Evolutionary conservation across 768 basidiomycete species (phyloP).

Genomic region (Tulasnella sp.): DNA sequence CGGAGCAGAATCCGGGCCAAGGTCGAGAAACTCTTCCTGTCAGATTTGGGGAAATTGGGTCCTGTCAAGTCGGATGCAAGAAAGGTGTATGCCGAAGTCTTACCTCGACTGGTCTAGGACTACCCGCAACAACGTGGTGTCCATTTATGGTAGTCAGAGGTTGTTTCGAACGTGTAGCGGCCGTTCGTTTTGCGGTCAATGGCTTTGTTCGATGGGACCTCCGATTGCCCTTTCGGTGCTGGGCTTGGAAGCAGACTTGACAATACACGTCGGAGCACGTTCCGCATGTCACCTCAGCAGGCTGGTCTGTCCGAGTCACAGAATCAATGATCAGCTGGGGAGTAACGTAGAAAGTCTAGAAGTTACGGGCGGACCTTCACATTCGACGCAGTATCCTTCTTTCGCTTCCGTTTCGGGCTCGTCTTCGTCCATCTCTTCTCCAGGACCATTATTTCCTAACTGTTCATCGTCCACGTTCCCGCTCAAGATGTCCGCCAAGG

Average conservation of each 20-base stretch:
- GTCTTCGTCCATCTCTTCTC: constrained; percentile 29
- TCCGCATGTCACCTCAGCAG: constrained; percentile 69
- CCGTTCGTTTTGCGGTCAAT: constrained; percentile 36
- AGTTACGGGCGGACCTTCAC: constrained; percentile 59
- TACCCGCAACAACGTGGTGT: constrained; percentile 27
- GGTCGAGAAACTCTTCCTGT: not conserved
- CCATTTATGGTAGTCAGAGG: constrained; percentile 33
- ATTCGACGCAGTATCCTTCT: constrained; percentile 59
- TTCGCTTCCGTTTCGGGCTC: constrained; percentile 26
- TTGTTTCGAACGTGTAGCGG: not conserved
- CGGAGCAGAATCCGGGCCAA: not conserved
- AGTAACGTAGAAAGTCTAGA: not conserved
- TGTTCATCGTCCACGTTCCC: constrained; percentile 11
- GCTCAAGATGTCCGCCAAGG: constrained; percentile 24
- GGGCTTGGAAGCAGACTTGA: constrained; percentile 80
- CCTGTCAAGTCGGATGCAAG: not conserved
- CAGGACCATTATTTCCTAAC: not conserved
- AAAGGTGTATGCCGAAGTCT: not conserved
- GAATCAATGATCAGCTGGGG: not conserved
- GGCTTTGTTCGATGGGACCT: constrained; percentile 59
- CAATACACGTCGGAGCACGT: constrained; percentile 71
- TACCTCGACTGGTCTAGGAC: not conserved
- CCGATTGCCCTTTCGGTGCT: constrained; percentile 77
- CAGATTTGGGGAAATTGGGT: constrained; percentile 34
- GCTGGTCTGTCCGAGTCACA: constrained; percentile 59